Conservation (phyloP, 495 filamentous ascomycete genomes). For the Lasiosphaeria miniovina region DNA sequence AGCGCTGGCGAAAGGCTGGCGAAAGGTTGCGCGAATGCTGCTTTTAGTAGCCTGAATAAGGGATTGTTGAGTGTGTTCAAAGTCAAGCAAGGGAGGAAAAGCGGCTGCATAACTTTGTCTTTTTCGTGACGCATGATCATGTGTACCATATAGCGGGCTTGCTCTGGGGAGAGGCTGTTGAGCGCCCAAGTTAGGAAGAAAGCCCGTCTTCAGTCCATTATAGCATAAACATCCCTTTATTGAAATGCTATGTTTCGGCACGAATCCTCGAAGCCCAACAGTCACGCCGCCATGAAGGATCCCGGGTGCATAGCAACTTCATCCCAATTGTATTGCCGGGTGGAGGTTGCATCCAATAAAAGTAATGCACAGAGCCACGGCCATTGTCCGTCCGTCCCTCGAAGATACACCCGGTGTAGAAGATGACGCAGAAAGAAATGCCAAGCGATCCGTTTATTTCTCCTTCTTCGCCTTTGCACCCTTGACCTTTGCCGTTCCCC, state of each 20-base stretch:
- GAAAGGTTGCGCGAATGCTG: too few relatives aligned
- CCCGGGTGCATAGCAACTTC: constrained; percentile 18
- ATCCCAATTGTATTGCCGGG: constrained; percentile 23
- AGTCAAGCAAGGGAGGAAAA: too few relatives aligned
- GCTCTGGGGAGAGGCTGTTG: too few relatives aligned
- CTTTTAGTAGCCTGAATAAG: too few relatives aligned
- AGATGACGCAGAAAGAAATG: constrained; percentile 30
- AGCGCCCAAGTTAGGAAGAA: too few relatives aligned
- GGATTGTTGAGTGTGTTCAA: too few relatives aligned
- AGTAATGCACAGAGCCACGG: constrained; percentile 33
- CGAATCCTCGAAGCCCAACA: constrained; percentile 32
- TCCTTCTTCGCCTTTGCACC: constrained; percentile 81
- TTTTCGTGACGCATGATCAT: constrained; percentile 9
- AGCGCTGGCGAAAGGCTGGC: too few relatives aligned
- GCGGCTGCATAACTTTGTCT: not conserved
- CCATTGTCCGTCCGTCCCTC: constrained; percentile 26
- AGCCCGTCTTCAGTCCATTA: too few relatives aligned
- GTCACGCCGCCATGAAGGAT: constrained; percentile 33
- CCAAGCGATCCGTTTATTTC: constrained; percentile 39
- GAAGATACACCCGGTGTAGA: constrained; percentile 23
- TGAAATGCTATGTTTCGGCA: constrained; percentile 34
- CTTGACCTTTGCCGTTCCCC: constrained; percentile 88
- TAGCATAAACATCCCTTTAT: constrained; percentile 29
- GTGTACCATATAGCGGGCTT: too few relatives aligned
- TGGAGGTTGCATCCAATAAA: constrained; percentile 27